Conservation (phyloP, 768 basidiomycete species). For the Mycena indigotica region DNA sequence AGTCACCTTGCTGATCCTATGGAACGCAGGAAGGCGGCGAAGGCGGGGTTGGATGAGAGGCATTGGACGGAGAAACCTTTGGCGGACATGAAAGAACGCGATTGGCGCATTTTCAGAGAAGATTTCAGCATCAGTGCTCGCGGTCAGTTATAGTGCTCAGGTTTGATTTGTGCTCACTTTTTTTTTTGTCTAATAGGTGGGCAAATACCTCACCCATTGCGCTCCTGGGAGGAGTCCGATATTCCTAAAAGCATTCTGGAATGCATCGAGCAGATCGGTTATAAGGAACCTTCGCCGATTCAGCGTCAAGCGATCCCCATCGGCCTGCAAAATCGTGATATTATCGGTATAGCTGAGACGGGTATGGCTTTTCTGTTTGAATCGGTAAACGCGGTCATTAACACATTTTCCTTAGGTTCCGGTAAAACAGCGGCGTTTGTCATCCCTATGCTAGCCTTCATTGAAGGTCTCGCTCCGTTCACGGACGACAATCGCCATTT, state of each 20-base stretch:
- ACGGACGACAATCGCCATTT: constrained; percentile 92
- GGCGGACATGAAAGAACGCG: constrained; percentile 92
- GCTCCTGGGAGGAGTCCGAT: constrained; percentile 86
- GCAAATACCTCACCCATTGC: constrained; percentile 88
- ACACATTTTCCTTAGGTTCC: constrained; percentile 65
- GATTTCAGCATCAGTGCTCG: constrained; percentile 95
- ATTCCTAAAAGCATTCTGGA: constrained; percentile 81
- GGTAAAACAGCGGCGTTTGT: constrained; percentile 99
- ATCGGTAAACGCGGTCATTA: constrained; percentile 8
- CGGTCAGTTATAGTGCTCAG: constrained; percentile 55
- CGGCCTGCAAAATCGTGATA: constrained; percentile 92
- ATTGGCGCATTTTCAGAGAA: constrained; percentile 99
- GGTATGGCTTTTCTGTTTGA: constrained; percentile 52
- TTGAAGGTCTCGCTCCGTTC: constrained; percentile 80
- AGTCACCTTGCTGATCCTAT: constrained; percentile 74
- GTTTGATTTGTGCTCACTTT: neutral
- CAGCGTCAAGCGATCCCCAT: constrained; percentile 99
- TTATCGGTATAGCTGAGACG: constrained; percentile 98
- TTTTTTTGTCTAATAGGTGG: constrained; percentile 59
- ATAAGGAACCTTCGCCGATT: constrained; percentile 96
- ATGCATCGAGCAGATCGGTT: constrained; percentile 89
- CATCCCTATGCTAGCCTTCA: constrained; percentile 96
- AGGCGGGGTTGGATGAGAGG: constrained; percentile 84
- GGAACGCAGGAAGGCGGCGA: constrained; percentile 80
- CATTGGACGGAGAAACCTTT: constrained; percentile 98